Evolutionary conservation across 768 basidiomycete genomes (phyloP).

Genomic region (Infundibulicybe gibba): DNA sequence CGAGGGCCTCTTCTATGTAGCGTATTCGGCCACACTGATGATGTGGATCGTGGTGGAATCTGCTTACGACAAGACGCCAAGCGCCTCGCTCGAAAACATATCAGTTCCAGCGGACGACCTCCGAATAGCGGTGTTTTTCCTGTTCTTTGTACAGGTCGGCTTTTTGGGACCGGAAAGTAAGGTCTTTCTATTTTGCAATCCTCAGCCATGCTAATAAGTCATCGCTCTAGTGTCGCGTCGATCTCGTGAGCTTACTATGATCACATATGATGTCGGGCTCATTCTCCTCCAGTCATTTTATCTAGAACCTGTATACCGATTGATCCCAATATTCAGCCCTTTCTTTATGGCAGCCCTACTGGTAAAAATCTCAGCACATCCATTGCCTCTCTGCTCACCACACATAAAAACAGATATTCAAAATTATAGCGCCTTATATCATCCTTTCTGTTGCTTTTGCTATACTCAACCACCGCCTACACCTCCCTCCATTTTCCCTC

Average conservation of each 20-base stretch:
- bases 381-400: background rate
- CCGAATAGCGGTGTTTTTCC: constrained; percentile 74
- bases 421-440: constrained; percentile 78
- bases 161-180: constrained; percentile 87
- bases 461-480: constrained; percentile 60
- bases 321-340: constrained; percentile 82
- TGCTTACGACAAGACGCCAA: constrained; percentile 8
- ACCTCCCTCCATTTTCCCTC: constrained; percentile 75
- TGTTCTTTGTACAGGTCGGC: constrained; percentile 84
- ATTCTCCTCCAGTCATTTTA: constrained; percentile 63
- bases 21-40: constrained; percentile 58
- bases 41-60: constrained; percentile 69
- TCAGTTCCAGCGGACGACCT: constrained; percentile 56
- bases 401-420: constrained; percentile 54
- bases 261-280: background rate
- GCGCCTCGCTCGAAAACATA: constrained; percentile 17
- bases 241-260: constrained; percentile 56
- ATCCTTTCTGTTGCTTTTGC: constrained; percentile 71
- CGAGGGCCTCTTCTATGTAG: constrained; percentile 77
- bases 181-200: constrained; percentile 19
- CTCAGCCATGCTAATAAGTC: background rate
- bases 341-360: constrained; percentile 78
- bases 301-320: constrained; percentile 81
- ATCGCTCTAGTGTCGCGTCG: constrained; percentile 59
- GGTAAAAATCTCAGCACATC: constrained; percentile 27